These are phyloP conservation scores for Paecilomyces formosus DNA, from an alignment of 2,329 filamentous ascomycete genomes.

Conservation along the genomic window DNA sequence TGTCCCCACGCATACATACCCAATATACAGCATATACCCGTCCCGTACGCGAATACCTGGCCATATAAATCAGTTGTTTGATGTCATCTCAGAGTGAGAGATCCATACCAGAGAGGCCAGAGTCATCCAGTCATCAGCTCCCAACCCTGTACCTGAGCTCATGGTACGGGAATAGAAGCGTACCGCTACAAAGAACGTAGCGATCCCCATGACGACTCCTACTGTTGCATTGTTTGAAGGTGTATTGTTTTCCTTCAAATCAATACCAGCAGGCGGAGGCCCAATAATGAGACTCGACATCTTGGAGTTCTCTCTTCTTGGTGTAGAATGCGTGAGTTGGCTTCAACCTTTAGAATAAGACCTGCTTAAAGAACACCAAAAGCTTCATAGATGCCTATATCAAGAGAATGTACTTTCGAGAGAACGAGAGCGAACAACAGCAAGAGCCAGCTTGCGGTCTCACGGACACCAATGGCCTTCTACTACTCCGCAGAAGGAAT, in stretches of 20 bases:
- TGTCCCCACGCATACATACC: background rate
- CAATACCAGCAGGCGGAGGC: conserved; percentile 1
- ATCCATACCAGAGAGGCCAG: background rate
- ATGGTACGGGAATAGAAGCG: conserved; percentile 5
- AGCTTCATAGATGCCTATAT: background rate
- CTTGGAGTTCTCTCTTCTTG: background rate
- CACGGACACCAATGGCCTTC: background rate
- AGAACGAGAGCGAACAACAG: background rate
- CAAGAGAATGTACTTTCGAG: background rate
- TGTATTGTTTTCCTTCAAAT: conserved; percentile 3
- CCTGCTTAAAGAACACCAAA: background rate
- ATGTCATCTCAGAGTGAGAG: background rate
- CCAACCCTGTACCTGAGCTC: conserved; percentile 1
- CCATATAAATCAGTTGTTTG: background rate
- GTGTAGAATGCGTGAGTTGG: background rate
- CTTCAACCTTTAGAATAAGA: background rate
- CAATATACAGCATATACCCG: conserved; percentile 2
- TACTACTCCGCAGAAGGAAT: background rate
- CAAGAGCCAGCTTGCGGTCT: background rate
- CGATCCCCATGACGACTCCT: conserved; percentile 4
- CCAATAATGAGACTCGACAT: conserved; percentile 1
- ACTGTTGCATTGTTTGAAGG: conserved; percentile 2
- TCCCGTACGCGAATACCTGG: background rate
- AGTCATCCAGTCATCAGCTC: conserved; percentile 4
- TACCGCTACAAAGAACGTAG: conserved; percentile 3